These are phyloP conservation scores for Boletus reticuloceps DNA, from an alignment of 768 basidiomycete genomes.

Conservation along the genomic window DNA sequence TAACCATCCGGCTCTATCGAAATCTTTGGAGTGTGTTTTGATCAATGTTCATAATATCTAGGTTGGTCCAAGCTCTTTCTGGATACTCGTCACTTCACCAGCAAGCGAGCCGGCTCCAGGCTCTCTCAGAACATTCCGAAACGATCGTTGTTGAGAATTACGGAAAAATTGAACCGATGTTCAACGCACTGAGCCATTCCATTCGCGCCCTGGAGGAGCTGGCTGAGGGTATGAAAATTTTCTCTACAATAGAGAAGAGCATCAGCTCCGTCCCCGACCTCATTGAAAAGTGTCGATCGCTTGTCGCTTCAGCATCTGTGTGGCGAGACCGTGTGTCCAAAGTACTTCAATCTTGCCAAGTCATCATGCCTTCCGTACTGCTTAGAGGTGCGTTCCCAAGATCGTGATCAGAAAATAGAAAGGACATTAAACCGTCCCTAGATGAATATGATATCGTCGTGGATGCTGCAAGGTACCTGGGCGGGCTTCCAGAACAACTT, in stretches of 20 bases:
- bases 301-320: slow-evolving; percentile 23
- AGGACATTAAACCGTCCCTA: slow-evolving; percentile 11
- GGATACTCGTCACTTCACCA: slow-evolving; percentile 12
- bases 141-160: slow-evolving; percentile 17
- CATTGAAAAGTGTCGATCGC: slow-evolving; percentile 25
- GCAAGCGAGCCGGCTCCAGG: slow-evolving; percentile 17
- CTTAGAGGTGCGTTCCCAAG: slow-evolving; percentile 33
- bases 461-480: slow-evolving; percentile 25
- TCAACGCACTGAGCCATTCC: slow-evolving; percentile 14
- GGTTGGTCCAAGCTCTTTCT: slow-evolving; percentile 21
- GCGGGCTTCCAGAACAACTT: slow-evolving; percentile 23
- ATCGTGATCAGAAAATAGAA: neutral
- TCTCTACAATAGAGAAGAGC: slow-evolving; percentile 32
- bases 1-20: slow-evolving; percentile 38
- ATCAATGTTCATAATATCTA: neutral
- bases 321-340: slow-evolving; percentile 29
- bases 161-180: slow-evolving; percentile 17
- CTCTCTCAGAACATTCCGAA: slow-evolving; percentile 18
- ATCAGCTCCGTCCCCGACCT: slow-evolving; percentile 19
- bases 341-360: slow-evolving; percentile 20
- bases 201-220: slow-evolving; percentile 38
- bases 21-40: neutral
- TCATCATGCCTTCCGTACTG: slow-evolving; percentile 30
- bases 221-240: slow-evolving; percentile 31
- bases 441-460: slow-evolving; percentile 36